Percentiles rank a stretch among this genome's conserved stretches.
These are phyloP conservation scores for Xerocomellus chrysenteron DNA, from an alignment of 768 basidiomycete species.

Conservation along the genomic window DNA sequence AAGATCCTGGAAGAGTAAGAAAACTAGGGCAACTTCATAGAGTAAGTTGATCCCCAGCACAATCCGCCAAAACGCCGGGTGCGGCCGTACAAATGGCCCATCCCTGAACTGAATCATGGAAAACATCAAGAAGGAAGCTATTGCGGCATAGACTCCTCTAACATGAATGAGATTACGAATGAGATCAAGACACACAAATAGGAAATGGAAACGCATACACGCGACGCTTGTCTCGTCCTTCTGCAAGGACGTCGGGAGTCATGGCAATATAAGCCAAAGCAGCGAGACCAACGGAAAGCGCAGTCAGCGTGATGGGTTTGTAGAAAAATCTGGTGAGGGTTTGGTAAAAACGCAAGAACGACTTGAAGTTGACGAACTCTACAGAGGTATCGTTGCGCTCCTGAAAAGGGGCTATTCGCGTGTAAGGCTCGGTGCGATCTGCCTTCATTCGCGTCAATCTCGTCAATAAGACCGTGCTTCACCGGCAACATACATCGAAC, in stretches of 20 bases:
- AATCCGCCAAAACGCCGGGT: constrained; percentile 83
- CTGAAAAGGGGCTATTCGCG: constrained; percentile 80
- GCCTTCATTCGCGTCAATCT: constrained; percentile 48
- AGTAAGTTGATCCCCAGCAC: constrained; percentile 79
- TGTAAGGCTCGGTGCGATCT: constrained; percentile 80
- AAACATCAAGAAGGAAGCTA: constrained; percentile 73
- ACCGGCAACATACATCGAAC: constrained; percentile 70
- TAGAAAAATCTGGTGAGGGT: constrained; percentile 73
- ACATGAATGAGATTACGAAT: constrained; percentile 13
- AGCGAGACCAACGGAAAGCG: constrained; percentile 63
- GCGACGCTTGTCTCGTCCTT: constrained; percentile 78
- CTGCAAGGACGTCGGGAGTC: constrained; percentile 79
- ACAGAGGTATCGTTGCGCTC: constrained; percentile 80
- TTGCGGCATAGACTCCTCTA: constrained; percentile 77
- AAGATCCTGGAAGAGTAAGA: constrained; percentile 83
- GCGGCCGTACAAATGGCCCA: constrained; percentile 85
- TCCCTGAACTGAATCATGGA: constrained; percentile 89
- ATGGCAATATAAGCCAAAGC: constrained; percentile 80
- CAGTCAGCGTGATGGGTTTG: constrained; percentile 77
- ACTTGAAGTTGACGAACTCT: constrained; percentile 50
- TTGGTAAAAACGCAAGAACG: constrained; percentile 1
- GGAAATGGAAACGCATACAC: constrained; percentile 49
- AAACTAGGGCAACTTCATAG: constrained; percentile 81
- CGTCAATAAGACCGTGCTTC: constrained; percentile 7
- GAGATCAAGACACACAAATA: not conserved